Conservation (phyloP, 805 yeast species). For the Zygosaccharomyces lentus region DNA sequence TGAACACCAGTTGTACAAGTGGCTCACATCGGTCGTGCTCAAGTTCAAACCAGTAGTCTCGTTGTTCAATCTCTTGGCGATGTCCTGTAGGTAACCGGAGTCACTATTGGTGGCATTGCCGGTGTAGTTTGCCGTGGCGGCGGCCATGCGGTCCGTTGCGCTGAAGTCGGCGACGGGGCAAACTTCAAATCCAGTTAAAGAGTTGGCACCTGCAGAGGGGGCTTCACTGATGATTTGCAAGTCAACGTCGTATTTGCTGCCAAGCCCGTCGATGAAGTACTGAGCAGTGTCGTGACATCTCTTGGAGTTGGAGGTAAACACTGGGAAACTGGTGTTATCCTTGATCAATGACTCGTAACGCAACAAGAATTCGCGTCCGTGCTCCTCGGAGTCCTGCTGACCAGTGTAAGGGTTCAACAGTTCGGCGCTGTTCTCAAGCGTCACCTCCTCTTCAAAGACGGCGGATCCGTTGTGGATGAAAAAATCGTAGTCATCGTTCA, state of each 20-base stretch:
- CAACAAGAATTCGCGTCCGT: constrained; percentile 43
- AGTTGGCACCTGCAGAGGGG: constrained; percentile 43
- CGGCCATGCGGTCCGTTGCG: constrained; percentile 1
- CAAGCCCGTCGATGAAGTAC: constrained; percentile 45
- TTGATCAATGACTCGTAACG: constrained; percentile 42
- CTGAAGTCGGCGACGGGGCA: constrained; percentile 38
- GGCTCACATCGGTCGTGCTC: constrained; percentile 47
- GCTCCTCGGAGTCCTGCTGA: constrained; percentile 39
- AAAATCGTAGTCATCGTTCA: constrained; percentile 44
- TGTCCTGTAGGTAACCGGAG: constrained; percentile 43
- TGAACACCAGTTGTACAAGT: constrained; percentile 61
- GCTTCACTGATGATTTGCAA: constrained; percentile 42
- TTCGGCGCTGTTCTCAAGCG: constrained; percentile 25
- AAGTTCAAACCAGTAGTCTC: constrained; percentile 53
- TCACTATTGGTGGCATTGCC: background rate
- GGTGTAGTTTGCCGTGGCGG: constrained; percentile 14
- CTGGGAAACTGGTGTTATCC: constrained; percentile 37
- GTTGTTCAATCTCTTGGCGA: constrained; percentile 53
- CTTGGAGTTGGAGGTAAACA: constrained; percentile 46
- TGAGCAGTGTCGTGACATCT: constrained; percentile 47
- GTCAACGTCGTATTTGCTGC: constrained; percentile 26
- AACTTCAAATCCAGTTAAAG: constrained; percentile 44
- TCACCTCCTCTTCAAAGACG: constrained; percentile 41
- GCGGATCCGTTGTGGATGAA: constrained; percentile 38
- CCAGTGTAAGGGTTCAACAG: constrained; percentile 43